These are phyloP conservation scores for Cruciata laevipes DNA, from an alignment of 257 asterid species.

Conservation along the genomic window DNA sequence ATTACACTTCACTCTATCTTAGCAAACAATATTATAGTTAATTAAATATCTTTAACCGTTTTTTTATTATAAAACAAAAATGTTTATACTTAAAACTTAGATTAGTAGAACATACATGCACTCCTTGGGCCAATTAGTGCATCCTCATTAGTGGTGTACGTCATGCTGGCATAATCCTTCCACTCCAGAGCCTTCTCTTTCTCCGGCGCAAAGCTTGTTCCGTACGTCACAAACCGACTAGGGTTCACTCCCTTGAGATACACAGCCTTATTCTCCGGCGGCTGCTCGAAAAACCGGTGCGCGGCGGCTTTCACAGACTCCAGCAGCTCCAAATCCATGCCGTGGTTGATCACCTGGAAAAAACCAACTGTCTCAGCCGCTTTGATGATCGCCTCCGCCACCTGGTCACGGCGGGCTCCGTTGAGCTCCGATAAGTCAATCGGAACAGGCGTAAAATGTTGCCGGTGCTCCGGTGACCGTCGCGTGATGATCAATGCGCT, in stretches of 20 bases:
- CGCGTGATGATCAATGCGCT: constrained; percentile 1
- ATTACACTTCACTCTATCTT: no score
- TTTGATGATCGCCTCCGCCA: neutral
- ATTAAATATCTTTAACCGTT: no score
- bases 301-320: constrained; percentile 19
- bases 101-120: constrained; percentile 22
- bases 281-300: constrained; percentile 19
- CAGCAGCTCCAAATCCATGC: constrained; percentile 19
- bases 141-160: constrained; percentile 16
- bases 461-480: neutral
- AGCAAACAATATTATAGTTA: no score
- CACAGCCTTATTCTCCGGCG: constrained; percentile 22
- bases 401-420: neutral
- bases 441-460: neutral
- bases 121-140: neutral
- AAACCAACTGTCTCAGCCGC: constrained; percentile 3
- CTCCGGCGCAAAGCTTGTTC: constrained; percentile 29
- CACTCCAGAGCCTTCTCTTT: constrained; percentile 32
- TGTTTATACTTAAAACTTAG: neutral
- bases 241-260: constrained; percentile 25
- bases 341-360: constrained; percentile 18
- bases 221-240: constrained; percentile 25
- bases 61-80: no score
- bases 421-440: constrained; percentile 14
- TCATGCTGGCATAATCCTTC: constrained; percentile 29